Conservation (phyloP, 2,329 filamentous ascomycete species). For the Aspergillus novoparasiticus region DNA sequence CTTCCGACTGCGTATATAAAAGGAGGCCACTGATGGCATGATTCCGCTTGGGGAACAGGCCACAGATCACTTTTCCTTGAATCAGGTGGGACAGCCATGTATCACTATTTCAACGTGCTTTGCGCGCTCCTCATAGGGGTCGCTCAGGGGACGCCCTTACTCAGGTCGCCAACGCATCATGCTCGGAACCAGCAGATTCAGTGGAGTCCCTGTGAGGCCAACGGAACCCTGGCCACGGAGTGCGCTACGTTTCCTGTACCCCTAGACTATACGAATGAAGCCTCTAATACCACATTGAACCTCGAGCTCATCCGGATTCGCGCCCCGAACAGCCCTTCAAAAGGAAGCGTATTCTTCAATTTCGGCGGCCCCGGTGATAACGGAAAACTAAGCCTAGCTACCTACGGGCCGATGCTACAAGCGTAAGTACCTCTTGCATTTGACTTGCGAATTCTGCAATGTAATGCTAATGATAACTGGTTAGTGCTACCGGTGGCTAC, state of each 20-base stretch:
- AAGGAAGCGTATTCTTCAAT: slow-evolving; percentile 38
- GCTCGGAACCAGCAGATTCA: no score
- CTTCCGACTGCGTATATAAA: neutral
- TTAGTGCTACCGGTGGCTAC: neutral
- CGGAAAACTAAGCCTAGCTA: slow-evolving; percentile 10
- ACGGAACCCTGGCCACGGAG: slow-evolving; percentile 10
- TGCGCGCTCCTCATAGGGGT: neutral
- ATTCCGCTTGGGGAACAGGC: no score
- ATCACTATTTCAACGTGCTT: neutral
- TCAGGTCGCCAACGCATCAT: neutral
- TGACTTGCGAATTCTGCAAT: no score
- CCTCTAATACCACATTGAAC: slow-evolving; percentile 24
- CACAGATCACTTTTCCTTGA: neutral
- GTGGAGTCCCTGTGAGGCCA: neutral
- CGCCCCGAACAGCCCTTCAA: slow-evolving; percentile 29
- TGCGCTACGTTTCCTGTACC: slow-evolving; percentile 38
- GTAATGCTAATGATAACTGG: neutral
- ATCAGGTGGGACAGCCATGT: neutral
- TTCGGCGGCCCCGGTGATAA: slow-evolving; percentile 35
- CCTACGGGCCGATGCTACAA: neutral
- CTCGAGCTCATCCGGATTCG: slow-evolving; percentile 31
- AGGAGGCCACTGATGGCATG: no score
- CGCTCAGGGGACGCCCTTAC: neutral
- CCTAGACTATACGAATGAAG: slow-evolving; percentile 35
- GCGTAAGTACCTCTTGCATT: neutral